Evolutionary conservation across 2,329 filamentous ascomycete species (phyloP), one percentile per base, ranked within the genome.

Genomic region (Emericellopsis cladophorae): DNA sequence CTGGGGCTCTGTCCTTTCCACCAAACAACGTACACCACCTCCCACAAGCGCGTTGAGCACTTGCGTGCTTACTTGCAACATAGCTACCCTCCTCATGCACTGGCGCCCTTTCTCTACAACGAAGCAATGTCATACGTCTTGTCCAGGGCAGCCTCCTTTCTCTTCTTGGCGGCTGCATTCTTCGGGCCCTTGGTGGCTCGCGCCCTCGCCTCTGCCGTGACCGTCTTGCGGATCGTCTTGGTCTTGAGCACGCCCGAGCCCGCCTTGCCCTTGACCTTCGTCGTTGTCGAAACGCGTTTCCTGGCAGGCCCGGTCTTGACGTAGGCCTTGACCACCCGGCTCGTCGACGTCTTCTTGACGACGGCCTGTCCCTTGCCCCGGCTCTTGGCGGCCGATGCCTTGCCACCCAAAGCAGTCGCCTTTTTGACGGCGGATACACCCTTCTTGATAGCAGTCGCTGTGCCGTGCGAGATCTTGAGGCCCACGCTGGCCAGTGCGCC

Each of bases 401-500:
- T 58, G 47, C 57, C 57, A 3, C 45, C 46, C 14, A 49, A 18
- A 3, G 48, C 43, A 4, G 47, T 48, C 48, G 54, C 59, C 48
- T 53, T 57, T 7, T 53, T 48, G 33, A 59, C 35, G 10, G 42
- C 21, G 7, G 33, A 22, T 6, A 41, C 26, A 8, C 18, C 23
- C 49, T 57, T 63, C 48, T 57, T 62, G 14, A 65, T 44, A 11
- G 54, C 59, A 35, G 54, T 56, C 10, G 61, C 54, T 8, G 62
- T 59, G 23, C 54, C 53, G 48, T 61, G 61, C 44, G 54, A 56
- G 3, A 57, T 56, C 49, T 64, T 59, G 32, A 54, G 44, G 43
- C 60, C 49, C 11, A 55, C 56, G 18, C 42, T 56, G 7, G 61
- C 60, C 5, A 64, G 39, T 3, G 57, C 55, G 31, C 51, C 49